phyloP scores from a whole-genome alignment of 257 asterid species.

The Penstemon barbatus region DNA sequence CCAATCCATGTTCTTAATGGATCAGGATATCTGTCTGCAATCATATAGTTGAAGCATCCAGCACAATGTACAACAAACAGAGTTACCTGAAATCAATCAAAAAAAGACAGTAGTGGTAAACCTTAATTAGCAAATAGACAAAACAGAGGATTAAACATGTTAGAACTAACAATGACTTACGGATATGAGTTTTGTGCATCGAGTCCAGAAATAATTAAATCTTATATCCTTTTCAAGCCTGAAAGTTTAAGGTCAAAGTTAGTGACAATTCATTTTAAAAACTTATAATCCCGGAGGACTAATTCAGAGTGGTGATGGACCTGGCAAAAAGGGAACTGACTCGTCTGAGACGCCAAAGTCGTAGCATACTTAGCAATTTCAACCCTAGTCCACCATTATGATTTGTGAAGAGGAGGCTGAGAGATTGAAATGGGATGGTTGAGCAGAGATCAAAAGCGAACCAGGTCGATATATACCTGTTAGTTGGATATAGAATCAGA shows the following conservation, averaged over 20 bases:
- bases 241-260: slow-evolving; percentile 26
- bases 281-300: neutral
- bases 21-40: slow-evolving; percentile 78
- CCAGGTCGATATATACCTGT: slow-evolving; percentile 87
- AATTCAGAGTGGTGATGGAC: slow-evolving; percentile 29
- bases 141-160: neutral
- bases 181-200: slow-evolving; percentile 74
- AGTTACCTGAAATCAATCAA: slow-evolving; percentile 58
- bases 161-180: slow-evolving; percentile 42
- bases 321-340: slow-evolving; percentile 89
- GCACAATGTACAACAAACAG: slow-evolving; percentile 79
- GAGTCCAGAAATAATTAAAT: slow-evolving; percentile 88
- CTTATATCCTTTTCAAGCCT: slow-evolving; percentile 94
- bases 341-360: slow-evolving; percentile 92
- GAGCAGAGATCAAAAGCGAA: slow-evolving; percentile 79
- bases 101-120: neutral
- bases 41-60: slow-evolving; percentile 76
- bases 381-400: slow-evolving; percentile 71
- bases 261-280: slow-evolving; percentile 16
- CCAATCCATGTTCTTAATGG: slow-evolving; percentile 82
- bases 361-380: slow-evolving; percentile 77
- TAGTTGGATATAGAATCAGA: slow-evolving; percentile 8
- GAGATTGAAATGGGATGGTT: slow-evolving; percentile 69
- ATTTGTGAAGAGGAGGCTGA: slow-evolving; percentile 63
- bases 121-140: neutral